Conservation (phyloP, 108 stramenopile species). For the Cyclotella cryptica region DNA sequence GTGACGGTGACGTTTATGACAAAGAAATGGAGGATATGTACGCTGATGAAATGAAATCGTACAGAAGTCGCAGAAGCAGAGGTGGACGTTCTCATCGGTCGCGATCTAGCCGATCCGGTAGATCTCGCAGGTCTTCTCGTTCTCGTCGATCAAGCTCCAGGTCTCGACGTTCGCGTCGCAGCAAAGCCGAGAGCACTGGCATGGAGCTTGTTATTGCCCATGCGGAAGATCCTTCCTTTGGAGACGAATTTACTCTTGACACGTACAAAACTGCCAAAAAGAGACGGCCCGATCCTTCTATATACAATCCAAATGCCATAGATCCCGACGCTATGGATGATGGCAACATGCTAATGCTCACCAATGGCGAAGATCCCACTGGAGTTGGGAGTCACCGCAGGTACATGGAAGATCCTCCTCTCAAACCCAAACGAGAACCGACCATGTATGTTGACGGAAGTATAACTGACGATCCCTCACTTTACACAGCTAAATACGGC, state of each 20-base stretch:
- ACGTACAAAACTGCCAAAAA: slow-evolving; percentile 31
- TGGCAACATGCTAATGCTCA: slow-evolving; percentile 23
- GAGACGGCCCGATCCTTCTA: slow-evolving; percentile 9
- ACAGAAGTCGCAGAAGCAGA: background rate
- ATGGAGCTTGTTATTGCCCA: slow-evolving; percentile 11
- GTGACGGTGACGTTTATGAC: slow-evolving; percentile 13
- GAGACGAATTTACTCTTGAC: slow-evolving; percentile 35
- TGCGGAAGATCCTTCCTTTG: slow-evolving; percentile 23
- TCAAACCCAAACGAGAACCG: slow-evolving; percentile 35
- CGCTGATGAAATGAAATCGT: slow-evolving; percentile 21
- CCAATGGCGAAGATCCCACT: slow-evolving; percentile 11
- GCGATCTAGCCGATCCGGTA: background rate
- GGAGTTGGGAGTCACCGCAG: background rate
- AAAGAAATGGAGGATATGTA: slow-evolving; percentile 35
- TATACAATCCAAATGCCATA: slow-evolving; percentile 21
- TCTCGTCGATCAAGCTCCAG: slow-evolving; percentile 1
- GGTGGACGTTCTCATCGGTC: slow-evolving; percentile 3
- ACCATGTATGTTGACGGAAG: slow-evolving; percentile 28
- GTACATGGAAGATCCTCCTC: slow-evolving; percentile 31
- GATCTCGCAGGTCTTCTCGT: slow-evolving; percentile 12
- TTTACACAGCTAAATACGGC: slow-evolving; percentile 21
- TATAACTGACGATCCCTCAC: slow-evolving; percentile 8
- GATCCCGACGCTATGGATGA: slow-evolving; percentile 14
- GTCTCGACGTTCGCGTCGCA: slow-evolving; percentile 5
- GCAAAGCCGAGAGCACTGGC: background rate